Base-by-base conservation (phyloP, 805 yeast species). In the Candida coquimbonensis region DNA sequence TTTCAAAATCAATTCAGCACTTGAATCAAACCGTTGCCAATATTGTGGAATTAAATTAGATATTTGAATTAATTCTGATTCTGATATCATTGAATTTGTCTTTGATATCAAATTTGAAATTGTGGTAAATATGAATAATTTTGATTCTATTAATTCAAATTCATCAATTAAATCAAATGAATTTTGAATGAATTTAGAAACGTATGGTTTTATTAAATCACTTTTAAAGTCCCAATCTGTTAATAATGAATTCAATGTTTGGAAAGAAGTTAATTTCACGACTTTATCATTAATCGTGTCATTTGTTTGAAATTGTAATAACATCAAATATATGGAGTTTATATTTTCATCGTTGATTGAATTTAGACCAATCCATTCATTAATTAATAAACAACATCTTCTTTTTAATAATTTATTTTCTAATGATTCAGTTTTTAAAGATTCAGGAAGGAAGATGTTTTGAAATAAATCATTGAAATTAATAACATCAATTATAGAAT, bases 171-270 rank as follows among this genome's bases (percentile, higher is more conserved):
- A 56, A 9, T 62, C 62, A 31, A 88, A 60, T 13, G 81, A 59
- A n/a, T 72, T 61, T 3, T 64, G 54, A 11, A 85, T 72, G 36
- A 75, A 74, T 1, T 69, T 70, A 27, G 75, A 72, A 44, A 85
- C 67, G 56, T 66, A 89, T 1, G 91, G 87, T 50, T 75, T 65
- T 55, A 93, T 87, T 29, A 70, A 79, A 14, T 66, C 68, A 49
- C 86, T 82, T 35, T 79, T 72, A 62, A 91, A 90, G 49, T 86
- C 90, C 87, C 95, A 87, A 56, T 89, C 96, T 49, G 87, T 90
- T 31, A 91, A 70, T 41, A 86, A 71, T 27, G 77, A 72, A 48
- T 80, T 74, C 19, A 90, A 65, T 0, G 91, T 78, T 55, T 82
- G 83, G 14, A 83, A 71, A 0, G 93, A 81, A 0, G 95, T 78